Evolutionary conservation across 306 rosid genomes (phyloP), one percentile per base, ranked within the genome.

Genomic region (Adenanthera pavonina): DNA sequence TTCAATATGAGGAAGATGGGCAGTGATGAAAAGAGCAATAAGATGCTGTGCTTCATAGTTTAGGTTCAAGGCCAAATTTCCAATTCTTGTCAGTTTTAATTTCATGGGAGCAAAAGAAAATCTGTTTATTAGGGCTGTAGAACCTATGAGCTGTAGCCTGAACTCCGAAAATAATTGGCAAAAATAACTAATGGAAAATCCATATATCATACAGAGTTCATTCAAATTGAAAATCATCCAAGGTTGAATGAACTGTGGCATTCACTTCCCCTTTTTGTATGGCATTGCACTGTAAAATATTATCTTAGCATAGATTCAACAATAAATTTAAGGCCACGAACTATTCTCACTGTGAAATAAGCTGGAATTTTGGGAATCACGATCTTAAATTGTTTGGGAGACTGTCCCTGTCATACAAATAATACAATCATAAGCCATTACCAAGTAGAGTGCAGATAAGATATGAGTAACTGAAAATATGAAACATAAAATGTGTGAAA

Each of bases 371-470:
- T 81, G 33, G 92, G 94, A 80, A 92, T 89, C 83, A 49, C 54
- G 17, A 92, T 90, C 92, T 92, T 90, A 85, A 92, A 92, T 80
- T 92, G 97, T 67, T 87, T 82, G 15, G 94, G 88, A 43, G 84
- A 20, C 78, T 89, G 86, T 74, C 83, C 97, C 97, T 92, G 65
- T 46, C 79, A 85, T 81, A 85, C 19, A 88, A 62, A 38, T 40
- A 30, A 72, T 81, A 19, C 35, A 54, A 81, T 57, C 41, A 34
- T 7, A 57, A 35, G 43, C 46, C 44, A 15, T 56, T 66, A 69
- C 60, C 74, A 85, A 41, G 44, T 56, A 56, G 60, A 72, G n/a
- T 25, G 72, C n/a, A 67, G 38, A 25, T 51, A 60, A 70, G 51
- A 59, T 43, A 17, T 61, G 43, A 74, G 75, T 36, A n/a, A 38